Evolutionary conservation across 345 rosid genomes (phyloP).

Genomic region (Heritiera fomes): DNA sequence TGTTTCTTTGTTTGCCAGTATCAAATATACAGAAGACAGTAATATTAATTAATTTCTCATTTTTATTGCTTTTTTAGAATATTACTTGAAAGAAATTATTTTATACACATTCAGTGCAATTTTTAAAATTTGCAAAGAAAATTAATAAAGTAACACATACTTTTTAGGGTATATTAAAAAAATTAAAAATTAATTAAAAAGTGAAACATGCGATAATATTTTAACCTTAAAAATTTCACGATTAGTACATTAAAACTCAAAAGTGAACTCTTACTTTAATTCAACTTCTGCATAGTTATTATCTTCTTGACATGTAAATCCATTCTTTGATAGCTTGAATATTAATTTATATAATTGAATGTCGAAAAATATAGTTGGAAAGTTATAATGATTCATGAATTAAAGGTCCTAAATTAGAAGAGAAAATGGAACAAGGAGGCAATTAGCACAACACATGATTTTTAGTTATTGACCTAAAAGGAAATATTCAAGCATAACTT

Average conservation of each 20-base stretch:
- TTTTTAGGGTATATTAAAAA: no score
- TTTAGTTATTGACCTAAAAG: neutral
- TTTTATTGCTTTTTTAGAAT: no score
- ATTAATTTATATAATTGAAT: neutral
- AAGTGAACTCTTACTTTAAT: no score
- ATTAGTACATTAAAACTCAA: no score
- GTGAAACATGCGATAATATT: no score
- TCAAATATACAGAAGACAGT: neutral
- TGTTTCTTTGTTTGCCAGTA: neutral
- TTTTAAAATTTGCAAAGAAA: no score
- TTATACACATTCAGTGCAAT: no score
- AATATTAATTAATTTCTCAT: neutral
- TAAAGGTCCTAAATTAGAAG: neutral
- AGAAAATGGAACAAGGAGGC: neutral
- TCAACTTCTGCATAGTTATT: neutral
- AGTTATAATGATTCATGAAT: neutral
- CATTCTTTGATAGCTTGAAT: neutral
- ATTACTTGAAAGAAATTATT: no score
- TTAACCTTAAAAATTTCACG: no score
- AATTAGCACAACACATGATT: neutral
- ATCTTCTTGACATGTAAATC: neutral
- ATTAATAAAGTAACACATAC: no score
- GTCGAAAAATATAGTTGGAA: neutral
- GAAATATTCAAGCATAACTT: neutral
- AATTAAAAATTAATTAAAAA: no score